Conservation (phyloP, 306 rosid species). For the Aeschynomene evenia region DNA sequence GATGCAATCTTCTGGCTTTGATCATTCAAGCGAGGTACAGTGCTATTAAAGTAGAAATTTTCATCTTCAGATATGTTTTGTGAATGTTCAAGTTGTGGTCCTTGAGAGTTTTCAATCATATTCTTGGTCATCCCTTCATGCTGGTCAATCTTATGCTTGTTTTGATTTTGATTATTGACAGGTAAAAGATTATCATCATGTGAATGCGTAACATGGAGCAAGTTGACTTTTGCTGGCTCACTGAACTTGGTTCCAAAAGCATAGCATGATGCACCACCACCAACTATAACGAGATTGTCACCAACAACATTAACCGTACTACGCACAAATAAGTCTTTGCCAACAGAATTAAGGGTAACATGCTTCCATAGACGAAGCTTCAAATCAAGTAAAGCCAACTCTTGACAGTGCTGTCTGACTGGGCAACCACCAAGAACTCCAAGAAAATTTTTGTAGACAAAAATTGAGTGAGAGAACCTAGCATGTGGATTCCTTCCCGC, state of each 20-base stretch:
- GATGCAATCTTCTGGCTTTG: constrained; percentile 33
- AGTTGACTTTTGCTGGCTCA: constrained; percentile 68
- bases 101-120: constrained; percentile 26
- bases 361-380: constrained; percentile 56
- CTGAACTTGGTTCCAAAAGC: constrained; percentile 98
- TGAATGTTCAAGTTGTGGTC: constrained; percentile 30
- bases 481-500: constrained; percentile 77
- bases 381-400: constrained; percentile 81
- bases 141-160: constrained; percentile 18
- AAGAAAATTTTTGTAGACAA: constrained; percentile 63
- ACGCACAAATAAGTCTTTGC: constrained; percentile 81
- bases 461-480: constrained; percentile 92
- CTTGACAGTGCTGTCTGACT: constrained; percentile 68
- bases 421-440: constrained; percentile 97
- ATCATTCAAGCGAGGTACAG: constrained; percentile 29
- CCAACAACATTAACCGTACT: constrained; percentile 69
- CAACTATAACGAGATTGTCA: constrained; percentile 73
- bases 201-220: constrained; percentile 44
- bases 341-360: constrained; percentile 59
- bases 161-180: constrained; percentile 29
- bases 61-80: constrained; percentile 39
- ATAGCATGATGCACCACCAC: constrained; percentile 94
- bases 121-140: constrained; percentile 34
- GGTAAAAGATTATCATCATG: constrained; percentile 39
- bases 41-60: constrained; percentile 33